These are phyloP conservation scores for Acanthamoeba polyphaga DNA, from an alignment of 208 protist species.

Conservation along the genomic window DNA sequence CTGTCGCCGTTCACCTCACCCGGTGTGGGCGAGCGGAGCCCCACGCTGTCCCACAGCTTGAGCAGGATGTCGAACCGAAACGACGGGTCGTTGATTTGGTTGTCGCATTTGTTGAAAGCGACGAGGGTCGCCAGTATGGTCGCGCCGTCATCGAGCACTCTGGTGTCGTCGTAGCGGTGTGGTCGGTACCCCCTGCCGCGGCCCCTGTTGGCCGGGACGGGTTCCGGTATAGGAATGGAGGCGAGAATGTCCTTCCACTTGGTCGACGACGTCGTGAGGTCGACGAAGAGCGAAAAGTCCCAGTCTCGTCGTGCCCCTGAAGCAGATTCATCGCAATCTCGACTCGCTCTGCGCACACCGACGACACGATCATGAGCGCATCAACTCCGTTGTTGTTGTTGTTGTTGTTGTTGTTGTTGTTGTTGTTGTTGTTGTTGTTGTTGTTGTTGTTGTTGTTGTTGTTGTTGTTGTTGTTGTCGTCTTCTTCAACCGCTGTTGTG, in stretches of 20 bases:
- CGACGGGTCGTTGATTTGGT: background rate
- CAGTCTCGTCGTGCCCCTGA: background rate
- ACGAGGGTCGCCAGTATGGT: no score
- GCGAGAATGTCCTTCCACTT: background rate
- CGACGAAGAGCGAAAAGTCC: background rate
- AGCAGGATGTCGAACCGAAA: background rate
- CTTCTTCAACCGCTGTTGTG: background rate
- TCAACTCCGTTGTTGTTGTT: no score
- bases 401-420: no score
- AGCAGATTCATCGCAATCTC: background rate
- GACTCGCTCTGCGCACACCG: background rate
- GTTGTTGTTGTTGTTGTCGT: no score
- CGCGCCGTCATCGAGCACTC: no score
- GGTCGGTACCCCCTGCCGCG: no score
- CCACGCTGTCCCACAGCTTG: background rate
- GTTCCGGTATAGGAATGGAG: no score
- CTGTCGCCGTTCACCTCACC: background rate
- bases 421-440: no score
- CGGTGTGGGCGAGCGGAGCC: background rate
- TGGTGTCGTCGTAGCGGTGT: no score
- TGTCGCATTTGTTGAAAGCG: background rate
- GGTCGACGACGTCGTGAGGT: background rate
- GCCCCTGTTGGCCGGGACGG: no score
- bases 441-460: no score
- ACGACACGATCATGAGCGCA: no score